These are phyloP conservation scores for Jackrogersella multiformis DNA, from an alignment of 495 filamentous ascomycete species.

Conservation along the genomic window DNA sequence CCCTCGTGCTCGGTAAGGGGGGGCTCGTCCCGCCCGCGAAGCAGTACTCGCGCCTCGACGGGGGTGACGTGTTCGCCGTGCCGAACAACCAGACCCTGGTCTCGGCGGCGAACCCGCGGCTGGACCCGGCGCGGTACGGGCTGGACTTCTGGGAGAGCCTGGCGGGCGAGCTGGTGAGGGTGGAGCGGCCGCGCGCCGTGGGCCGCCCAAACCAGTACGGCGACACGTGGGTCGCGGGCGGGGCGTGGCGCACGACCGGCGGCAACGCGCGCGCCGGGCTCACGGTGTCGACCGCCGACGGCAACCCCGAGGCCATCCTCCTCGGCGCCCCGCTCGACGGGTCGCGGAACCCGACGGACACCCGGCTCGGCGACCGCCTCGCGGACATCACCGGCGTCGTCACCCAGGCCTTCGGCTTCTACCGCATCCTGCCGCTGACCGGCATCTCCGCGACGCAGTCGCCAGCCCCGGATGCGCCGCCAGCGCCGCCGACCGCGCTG, in stretches of 20 bases:
- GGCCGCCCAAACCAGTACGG: slow-evolving; percentile 64
- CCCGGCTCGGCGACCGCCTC: slow-evolving; percentile 64
- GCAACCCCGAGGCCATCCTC: slow-evolving; percentile 69
- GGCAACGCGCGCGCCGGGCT: slow-evolving; percentile 63
- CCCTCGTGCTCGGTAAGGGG: slow-evolving; percentile 63
- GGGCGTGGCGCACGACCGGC: slow-evolving; percentile 63
- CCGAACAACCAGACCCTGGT: slow-evolving; percentile 63
- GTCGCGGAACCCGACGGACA: slow-evolving; percentile 61
- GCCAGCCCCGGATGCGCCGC: slow-evolving; percentile 45
- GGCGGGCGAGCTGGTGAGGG: slow-evolving; percentile 64
- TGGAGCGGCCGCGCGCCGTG: slow-evolving; percentile 58
- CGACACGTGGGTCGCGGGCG: slow-evolving; percentile 68
- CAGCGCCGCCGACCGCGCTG: slow-evolving; percentile 55
- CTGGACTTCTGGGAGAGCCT: slow-evolving; percentile 73
- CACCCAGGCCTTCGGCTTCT: slow-evolving; percentile 66
- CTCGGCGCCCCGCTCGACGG: slow-evolving; percentile 68
- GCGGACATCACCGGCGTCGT: slow-evolving; percentile 68
- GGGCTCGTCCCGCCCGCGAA: slow-evolving; percentile 60
- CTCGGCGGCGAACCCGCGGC: slow-evolving; percentile 61
- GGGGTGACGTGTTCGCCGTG: slow-evolving; percentile 61
- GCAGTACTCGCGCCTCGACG: slow-evolving; percentile 62
- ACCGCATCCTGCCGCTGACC: slow-evolving; percentile 65
- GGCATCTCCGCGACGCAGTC: slow-evolving; percentile 54
- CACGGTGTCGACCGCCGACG: slow-evolving; percentile 61
- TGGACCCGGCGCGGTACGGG: slow-evolving; percentile 64